Conservation (phyloP, 129 eudicot genomes). For the Flaveria linearis region DNA sequence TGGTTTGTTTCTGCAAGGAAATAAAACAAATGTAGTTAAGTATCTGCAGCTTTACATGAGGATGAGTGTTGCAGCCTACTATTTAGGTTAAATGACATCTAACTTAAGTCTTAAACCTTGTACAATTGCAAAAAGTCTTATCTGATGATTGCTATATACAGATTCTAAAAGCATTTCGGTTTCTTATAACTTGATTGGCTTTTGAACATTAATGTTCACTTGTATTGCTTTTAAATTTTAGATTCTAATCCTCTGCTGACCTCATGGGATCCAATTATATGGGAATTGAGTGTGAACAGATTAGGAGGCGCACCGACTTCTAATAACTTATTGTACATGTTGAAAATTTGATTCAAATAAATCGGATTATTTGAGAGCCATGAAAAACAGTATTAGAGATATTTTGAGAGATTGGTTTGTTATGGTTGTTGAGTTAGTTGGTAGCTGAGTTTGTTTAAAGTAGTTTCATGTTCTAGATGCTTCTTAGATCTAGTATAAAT, state of each 20-base stretch:
- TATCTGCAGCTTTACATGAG: constrained; percentile 48
- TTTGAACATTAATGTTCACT: not conserved
- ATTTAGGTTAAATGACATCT: not conserved
- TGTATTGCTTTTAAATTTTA: not conserved
- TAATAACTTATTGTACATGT: not conserved
- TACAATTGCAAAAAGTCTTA: not conserved
- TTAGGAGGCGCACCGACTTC: constrained; percentile 56
- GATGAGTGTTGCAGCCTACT: constrained; percentile 29
- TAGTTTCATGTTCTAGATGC: no score
- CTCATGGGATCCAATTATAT: constrained; percentile 21
- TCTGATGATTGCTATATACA: not conserved
- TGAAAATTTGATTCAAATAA: no score
- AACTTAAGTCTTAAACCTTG: not conserved
- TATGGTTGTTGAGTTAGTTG: no score
- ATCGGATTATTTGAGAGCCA: no score
- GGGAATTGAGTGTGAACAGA: constrained; percentile 55
- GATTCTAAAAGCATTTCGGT: not conserved
- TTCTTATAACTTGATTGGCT: not conserved
- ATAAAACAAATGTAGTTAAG: constrained; percentile 40
- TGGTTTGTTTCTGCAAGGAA: constrained; percentile 34
- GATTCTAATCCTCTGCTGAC: not conserved
- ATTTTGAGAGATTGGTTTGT: no score
- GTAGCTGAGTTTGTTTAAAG: no score
- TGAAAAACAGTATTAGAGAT: no score
- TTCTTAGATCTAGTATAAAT: no score